phyloP scores from a whole-genome alignment of 768 basidiomycete species.

The Suillus occidentalis region DNA sequence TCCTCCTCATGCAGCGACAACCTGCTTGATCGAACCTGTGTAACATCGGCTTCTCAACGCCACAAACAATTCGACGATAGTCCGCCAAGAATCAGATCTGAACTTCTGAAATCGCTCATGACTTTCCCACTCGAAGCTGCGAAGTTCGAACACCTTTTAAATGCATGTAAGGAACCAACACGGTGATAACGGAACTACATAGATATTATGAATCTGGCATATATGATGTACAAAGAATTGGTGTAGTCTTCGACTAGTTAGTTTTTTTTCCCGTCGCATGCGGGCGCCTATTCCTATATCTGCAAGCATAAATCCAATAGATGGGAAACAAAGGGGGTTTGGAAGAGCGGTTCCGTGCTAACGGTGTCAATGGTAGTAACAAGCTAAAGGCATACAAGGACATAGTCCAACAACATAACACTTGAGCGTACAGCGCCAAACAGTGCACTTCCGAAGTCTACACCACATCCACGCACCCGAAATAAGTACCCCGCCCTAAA shows the following conservation, averaged over 20 bases:
- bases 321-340: slow-evolving; percentile 3
- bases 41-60: not conserved
- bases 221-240: slow-evolving; percentile 15
- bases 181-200: slow-evolving; percentile 6
- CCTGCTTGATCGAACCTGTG: no score
- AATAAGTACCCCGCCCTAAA: slow-evolving; percentile 9
- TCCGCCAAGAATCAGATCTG: not conserved
- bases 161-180: not conserved
- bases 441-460: slow-evolving; percentile 16
- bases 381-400: slow-evolving; percentile 30
- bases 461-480: slow-evolving; percentile 16
- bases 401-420: slow-evolving; percentile 21
- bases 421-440: slow-evolving; percentile 26
- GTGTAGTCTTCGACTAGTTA: slow-evolving; percentile 13
- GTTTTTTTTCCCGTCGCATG: slow-evolving; percentile 20
- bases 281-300: slow-evolving; percentile 16
- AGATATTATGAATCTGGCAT: slow-evolving; percentile 14
- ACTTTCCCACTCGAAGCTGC: not conserved
- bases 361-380: slow-evolving; percentile 16
- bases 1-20: not conserved
- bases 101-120: not conserved
- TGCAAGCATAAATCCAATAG: slow-evolving; percentile 16
- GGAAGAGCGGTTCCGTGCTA: slow-evolving; percentile 12
- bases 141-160: not conserved
- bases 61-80: not conserved